Evolutionary conservation across 2,329 filamentous ascomycete species (phyloP), one percentile per base, ranked within the genome.

Genomic region (Aspergillus puulaauensis): DNA sequence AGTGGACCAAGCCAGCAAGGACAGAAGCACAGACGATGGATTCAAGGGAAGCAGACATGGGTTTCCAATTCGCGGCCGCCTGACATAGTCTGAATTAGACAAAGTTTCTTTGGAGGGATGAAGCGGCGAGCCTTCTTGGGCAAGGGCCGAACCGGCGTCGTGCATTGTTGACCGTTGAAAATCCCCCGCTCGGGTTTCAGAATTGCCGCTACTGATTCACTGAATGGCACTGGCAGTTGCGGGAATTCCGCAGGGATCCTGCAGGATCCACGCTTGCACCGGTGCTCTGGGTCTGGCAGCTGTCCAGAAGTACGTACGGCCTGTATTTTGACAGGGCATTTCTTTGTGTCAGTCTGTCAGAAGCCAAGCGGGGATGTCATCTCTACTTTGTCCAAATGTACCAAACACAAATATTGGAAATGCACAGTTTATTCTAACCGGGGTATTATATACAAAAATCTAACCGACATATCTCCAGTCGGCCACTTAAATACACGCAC

Each of bases 361-460:
- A 11, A 31, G 27, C 9, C 27, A 31, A 31, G 27, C 8, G 3
- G 9, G 27, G 4, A 31, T 21, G 21, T 8, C 27, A 31, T 31
- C 9, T 31, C 27, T 31, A 11, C 9, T 11, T 11, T 31, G 27
- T 31, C 8, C 27, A 31, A 31, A 31, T 31, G 27, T 31, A 31
- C 27, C 27, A 31, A 31, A 21, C 21, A 21, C 21, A 21, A 3
- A 9, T 9, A 4, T 31, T 31, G 27, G 3, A 8, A 31, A 31
- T 31, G 8, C 27, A 31, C 27, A 31, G 40, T 45, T 35, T 24
- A 53, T 15, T 54, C 52, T 54, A 54, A 21, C 15, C 41, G 44
- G 52, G 51, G 52, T 54, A 54, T 54, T 53, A 54, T 54, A 21
- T 54, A 54, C 52, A 37, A 48, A 27, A 48, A 31, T 54, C 33